Conservation (phyloP, 805 yeast genomes). For the Nakazawaea ishiwadae region DNA sequence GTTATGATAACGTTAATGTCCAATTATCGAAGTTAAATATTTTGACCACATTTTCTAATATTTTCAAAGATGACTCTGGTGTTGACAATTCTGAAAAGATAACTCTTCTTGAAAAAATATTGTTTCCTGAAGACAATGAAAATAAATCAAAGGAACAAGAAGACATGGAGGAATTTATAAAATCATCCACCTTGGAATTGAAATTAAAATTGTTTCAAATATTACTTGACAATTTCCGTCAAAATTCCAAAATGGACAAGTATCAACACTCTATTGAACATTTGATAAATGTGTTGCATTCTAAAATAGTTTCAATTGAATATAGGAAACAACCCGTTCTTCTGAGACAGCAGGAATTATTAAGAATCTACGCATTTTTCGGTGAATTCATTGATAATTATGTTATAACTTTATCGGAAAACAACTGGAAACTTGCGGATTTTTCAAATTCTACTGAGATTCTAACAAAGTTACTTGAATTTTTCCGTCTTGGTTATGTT, state of each 20-base stretch:
- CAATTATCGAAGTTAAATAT: constrained; percentile 72
- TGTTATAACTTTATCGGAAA: constrained; percentile 21
- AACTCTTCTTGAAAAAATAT: constrained; percentile 39
- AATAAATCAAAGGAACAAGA: constrained; percentile 28
- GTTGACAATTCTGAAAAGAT: constrained; percentile 24
- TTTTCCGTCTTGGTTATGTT: constrained; percentile 40
- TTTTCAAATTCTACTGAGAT: neutral
- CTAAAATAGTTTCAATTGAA: constrained; percentile 26
- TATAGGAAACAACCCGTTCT: constrained; percentile 20
- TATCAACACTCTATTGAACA: constrained; percentile 47
- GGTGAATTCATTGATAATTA: constrained; percentile 44
- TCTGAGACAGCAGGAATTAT: constrained; percentile 36
- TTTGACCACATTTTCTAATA: constrained; percentile 55
- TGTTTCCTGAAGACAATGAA: constrained; percentile 25
- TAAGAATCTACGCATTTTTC: constrained; percentile 48
- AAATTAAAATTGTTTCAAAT: constrained; percentile 73
- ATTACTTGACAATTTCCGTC: constrained; percentile 51
- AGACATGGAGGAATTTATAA: constrained; percentile 60
- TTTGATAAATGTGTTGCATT: constrained; percentile 40
- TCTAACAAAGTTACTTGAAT: constrained; percentile 22
- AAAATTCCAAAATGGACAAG: constrained; percentile 25
- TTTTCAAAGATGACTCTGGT: constrained; percentile 30
- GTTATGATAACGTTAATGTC: constrained; percentile 40
- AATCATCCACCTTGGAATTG: constrained; percentile 59
- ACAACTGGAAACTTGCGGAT: constrained; percentile 31